phyloP scores from a whole-genome alignment of 805 yeast genomes.

The Barnettozyma californica region DNA sequence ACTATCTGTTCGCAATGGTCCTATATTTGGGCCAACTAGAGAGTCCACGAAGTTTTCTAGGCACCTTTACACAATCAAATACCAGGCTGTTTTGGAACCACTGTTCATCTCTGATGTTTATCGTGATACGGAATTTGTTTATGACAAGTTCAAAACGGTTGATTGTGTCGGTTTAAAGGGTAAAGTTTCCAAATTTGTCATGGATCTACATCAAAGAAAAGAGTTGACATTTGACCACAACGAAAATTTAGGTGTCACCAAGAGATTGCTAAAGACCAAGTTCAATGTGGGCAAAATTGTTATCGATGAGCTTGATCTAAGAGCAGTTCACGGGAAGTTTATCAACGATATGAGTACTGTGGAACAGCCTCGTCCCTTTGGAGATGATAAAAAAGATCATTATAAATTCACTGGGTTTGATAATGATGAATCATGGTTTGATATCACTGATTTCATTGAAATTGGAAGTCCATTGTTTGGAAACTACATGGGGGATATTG shows the following conservation, averaged over 20 bases:
- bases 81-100: conserved; percentile 67
- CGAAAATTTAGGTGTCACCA: conserved; percentile 42
- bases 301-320: conserved; percentile 50
- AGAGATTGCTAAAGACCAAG: conserved; percentile 46
- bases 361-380: conserved; percentile 11
- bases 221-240: conserved; percentile 41
- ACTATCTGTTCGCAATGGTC: conserved; percentile 74
- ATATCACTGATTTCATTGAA: conserved; percentile 56
- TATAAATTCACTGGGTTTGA: conserved; percentile 39
- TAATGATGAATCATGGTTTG: conserved; percentile 56
- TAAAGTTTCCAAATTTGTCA: conserved; percentile 44
- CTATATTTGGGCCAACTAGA: conserved; percentile 53
- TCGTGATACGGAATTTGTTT: conserved; percentile 40
- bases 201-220: conserved; percentile 65
- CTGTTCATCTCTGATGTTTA: conserved; percentile 71
- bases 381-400: conserved; percentile 4
- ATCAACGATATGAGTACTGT: conserved; percentile 26
- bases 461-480: conserved; percentile 39
- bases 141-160: conserved; percentile 34
- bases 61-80: conserved; percentile 73
- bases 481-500: conserved; percentile 36
- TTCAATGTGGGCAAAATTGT: conserved; percentile 64
- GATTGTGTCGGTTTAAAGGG: conserved; percentile 66
- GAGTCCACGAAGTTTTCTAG: conserved; percentile 65
- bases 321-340: conserved; percentile 43